Conservation (phyloP, 2,329 filamentous ascomycete genomes). For the Colletotrichum caudatum region DNA sequence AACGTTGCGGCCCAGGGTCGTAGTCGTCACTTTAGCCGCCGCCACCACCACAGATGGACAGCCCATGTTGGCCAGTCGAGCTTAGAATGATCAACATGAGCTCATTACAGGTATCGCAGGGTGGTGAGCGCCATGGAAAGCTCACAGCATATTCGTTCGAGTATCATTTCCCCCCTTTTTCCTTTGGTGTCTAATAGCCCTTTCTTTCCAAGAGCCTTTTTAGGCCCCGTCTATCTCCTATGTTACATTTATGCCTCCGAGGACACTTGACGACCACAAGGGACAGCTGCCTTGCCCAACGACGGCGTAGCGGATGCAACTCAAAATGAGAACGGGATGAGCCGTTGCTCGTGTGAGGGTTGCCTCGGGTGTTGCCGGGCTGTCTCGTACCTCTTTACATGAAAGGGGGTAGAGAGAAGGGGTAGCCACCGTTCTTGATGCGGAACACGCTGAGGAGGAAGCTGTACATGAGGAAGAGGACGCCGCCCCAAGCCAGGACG, state of each 20-base stretch:
- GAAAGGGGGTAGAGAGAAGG: conserved; percentile 94
- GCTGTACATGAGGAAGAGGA: conserved; percentile 89
- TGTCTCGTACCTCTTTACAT: conserved; percentile 56
- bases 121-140: not conserved
- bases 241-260: conserved; percentile 26
- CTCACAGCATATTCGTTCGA: not conserved
- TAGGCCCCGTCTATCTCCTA: conserved; percentile 12
- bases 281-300: not conserved
- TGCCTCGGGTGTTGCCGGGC: not conserved
- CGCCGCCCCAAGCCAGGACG: conserved; percentile 81
- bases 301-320: not conserved
- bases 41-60: conserved; percentile 10
- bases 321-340: not conserved
- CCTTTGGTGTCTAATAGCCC: not conserved
- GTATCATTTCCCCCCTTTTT: not conserved
- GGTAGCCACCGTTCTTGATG: conserved; percentile 94
- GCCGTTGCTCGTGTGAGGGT: not conserved
- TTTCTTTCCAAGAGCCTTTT: not conserved
- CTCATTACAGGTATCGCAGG: not conserved
- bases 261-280: conserved; percentile 2
- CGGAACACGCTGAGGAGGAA: conserved; percentile 95
- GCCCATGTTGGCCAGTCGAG: not conserved
- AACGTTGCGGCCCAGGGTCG: not conserved
- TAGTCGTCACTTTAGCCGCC: conserved; percentile 25
- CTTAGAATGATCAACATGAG: not conserved